Conservation (phyloP, 805 yeast genomes). For the Candida silvicultrix region DNA sequence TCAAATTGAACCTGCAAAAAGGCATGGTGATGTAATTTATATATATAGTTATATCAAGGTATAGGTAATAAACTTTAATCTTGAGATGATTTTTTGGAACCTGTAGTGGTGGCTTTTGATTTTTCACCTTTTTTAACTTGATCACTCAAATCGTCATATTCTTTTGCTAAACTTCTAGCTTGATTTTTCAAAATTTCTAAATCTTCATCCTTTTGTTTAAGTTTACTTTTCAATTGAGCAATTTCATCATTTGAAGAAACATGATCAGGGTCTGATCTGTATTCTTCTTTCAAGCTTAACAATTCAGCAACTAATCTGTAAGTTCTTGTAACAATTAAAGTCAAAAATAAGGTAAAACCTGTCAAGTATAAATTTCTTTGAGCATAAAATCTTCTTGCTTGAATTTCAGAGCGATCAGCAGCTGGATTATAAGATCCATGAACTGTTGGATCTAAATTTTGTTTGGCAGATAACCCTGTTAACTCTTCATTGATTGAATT, state of each 20-base stretch:
- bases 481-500: conserved; percentile 62
- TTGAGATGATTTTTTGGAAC: neutral
- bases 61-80: neutral
- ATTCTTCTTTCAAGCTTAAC: conserved; percentile 55
- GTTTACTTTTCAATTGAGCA: conserved; percentile 10
- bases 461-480: conserved; percentile 25
- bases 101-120: neutral
- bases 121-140: conserved; percentile 8
- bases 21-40: neutral
- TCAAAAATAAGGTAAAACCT: conserved; percentile 89
- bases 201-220: conserved; percentile 50
- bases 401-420: conserved; percentile 70
- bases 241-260: conserved; percentile 17
- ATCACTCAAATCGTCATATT: conserved; percentile 42
- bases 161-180: conserved; percentile 56
- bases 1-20: neutral
- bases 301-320: conserved; percentile 74
- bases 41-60: neutral
- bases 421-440: conserved; percentile 18
- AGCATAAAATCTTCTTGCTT: conserved; percentile 88
- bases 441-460: conserved; percentile 16
- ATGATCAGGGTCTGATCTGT: conserved; percentile 31
- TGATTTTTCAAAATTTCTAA: conserved; percentile 67
- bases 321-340: conserved; percentile 80
- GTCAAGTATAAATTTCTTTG: conserved; percentile 95